Evolutionary conservation across 139 green algal species (phyloP).

Genomic region (Chlorella sorokiniana): DNA sequence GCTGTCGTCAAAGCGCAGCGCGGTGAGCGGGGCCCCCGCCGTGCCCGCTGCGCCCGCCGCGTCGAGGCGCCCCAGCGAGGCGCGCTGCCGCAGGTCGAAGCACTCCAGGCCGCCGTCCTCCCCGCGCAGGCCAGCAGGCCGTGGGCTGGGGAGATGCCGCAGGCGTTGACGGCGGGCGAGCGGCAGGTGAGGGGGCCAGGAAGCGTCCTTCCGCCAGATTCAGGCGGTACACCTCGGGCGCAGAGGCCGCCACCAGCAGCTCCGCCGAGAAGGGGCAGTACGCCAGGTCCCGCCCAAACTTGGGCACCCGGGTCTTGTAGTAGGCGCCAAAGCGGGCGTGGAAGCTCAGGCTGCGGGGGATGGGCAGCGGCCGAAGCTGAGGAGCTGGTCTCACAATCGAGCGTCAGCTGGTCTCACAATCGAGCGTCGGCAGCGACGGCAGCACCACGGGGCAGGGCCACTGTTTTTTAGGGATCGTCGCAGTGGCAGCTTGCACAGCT

Average conservation of each 20-base stretch:
- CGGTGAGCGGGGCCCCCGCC: slow-evolving; percentile 76
- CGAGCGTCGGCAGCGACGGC: no score
- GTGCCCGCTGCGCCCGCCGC: slow-evolving; percentile 66
- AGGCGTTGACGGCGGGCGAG: slow-evolving; percentile 80
- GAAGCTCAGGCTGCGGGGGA: slow-evolving; percentile 82
- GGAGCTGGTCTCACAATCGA: no score
- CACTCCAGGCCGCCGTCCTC: slow-evolving; percentile 93
- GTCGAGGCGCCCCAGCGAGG: slow-evolving; percentile 65
- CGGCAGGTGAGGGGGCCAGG: slow-evolving; percentile 68
- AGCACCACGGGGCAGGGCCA: no score
- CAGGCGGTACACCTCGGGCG: slow-evolving; percentile 76
- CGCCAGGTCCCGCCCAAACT: slow-evolving; percentile 79
- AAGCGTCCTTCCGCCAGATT: slow-evolving; percentile 92
- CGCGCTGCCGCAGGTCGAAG: slow-evolving; percentile 83
- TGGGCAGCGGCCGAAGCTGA: slow-evolving; percentile 27
- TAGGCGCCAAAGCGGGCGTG: slow-evolving; percentile 94
- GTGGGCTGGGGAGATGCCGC: slow-evolving; percentile 65
- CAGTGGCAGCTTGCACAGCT: no score
- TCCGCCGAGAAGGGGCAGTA: slow-evolving; percentile 82
- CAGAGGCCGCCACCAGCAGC: slow-evolving; percentile 80
- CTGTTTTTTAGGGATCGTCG: no score
- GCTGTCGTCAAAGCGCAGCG: slow-evolving; percentile 83
- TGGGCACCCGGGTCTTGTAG: slow-evolving; percentile 79
- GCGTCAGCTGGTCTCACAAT: no score
- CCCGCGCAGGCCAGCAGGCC: slow-evolving; percentile 75